phyloP scores from a whole-genome alignment of 2,329 filamentous ascomycete genomes.

The Canariomyces notabilis region DNA sequence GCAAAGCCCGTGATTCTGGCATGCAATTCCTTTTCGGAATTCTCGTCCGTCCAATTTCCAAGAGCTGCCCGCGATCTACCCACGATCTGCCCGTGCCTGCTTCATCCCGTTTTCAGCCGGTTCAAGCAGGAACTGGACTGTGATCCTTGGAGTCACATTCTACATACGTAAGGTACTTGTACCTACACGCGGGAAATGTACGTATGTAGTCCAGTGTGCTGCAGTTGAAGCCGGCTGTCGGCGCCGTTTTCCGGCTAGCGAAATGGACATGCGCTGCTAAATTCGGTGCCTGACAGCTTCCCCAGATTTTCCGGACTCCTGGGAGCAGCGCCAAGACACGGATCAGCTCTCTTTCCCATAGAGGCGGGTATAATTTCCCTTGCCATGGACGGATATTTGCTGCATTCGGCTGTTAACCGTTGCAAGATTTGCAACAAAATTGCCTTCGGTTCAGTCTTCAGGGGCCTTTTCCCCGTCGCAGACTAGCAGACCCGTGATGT shows the following conservation, averaged over 20 bases:
- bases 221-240: conserved; percentile 16
- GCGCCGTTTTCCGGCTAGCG: conserved; percentile 23
- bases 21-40: not conserved
- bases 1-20: no score
- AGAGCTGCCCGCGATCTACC: conserved; percentile 3
- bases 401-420: not conserved
- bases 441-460: not conserved
- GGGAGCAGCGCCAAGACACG: conserved; percentile 22
- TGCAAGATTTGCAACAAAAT: not conserved
- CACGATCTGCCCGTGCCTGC: conserved; percentile 12
- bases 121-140: conserved; percentile 25
- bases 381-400: conserved; percentile 1
- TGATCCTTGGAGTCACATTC: no score
- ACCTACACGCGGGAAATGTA: no score
- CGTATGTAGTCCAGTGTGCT: conserved; percentile 3
- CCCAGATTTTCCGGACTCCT: conserved; percentile 24
- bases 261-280: conserved; percentile 8
- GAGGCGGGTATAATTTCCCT: conserved; percentile 4
- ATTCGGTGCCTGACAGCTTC: conserved; percentile 9
- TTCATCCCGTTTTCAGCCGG: conserved; percentile 21
- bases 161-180: no score
- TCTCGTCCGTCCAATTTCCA: conserved; percentile 14
- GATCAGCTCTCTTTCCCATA: conserved; percentile 6
- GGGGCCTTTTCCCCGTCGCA: not conserved
- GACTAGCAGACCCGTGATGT: no score